A percentile compares a stretch with the other conserved stretches of the same genome.
These are phyloP conservation scores for Myxozyma udenii DNA, from an alignment of 805 yeast species.

Conservation along the genomic window DNA sequence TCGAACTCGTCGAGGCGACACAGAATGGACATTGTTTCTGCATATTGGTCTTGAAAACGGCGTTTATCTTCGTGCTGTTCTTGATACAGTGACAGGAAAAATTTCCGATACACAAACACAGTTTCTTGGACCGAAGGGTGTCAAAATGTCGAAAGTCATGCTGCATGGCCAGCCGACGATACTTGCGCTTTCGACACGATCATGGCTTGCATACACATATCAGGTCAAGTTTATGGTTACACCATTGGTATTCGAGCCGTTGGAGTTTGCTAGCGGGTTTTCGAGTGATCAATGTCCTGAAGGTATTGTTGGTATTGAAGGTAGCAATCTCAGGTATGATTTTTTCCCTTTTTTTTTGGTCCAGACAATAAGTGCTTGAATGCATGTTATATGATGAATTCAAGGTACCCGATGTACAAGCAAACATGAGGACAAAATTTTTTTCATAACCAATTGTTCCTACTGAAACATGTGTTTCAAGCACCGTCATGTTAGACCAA, in stretches of 20 bases:
- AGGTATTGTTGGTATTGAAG: conserved; percentile 64
- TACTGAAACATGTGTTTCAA: conserved; percentile 20
- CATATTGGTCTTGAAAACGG: conserved; percentile 87
- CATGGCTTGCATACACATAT: conserved; percentile 54
- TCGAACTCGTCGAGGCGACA: conserved; percentile 19
- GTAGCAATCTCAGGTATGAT: conserved; percentile 44
- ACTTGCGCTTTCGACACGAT: conserved; percentile 51
- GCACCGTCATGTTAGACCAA: too few species aligned
- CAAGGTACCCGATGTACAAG: conserved; percentile 18
- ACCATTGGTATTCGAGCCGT: conserved; percentile 46
- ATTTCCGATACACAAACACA: conserved; percentile 62
- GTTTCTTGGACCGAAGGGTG: conserved; percentile 69
- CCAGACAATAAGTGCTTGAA: conserved; percentile 37
- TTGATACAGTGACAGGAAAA: conserved; percentile 61
- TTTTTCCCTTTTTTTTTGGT: not conserved
- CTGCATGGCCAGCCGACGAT: conserved; percentile 40
- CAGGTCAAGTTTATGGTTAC: conserved; percentile 42
- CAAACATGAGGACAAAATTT: conserved; percentile 12
- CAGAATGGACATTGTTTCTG: conserved; percentile 39
- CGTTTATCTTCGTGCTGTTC: conserved; percentile 60
- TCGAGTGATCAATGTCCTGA: conserved; percentile 58
- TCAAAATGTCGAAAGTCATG: conserved; percentile 46
- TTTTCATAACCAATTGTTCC: conserved; percentile 26
- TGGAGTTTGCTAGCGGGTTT: conserved; percentile 51
- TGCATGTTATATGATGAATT: conserved; percentile 21